Evolutionary conservation across 2,329 filamentous ascomycete genomes (phyloP), one percentile per base, ranked within the genome.

Genomic region (Hansfordia pulvinata): DNA sequence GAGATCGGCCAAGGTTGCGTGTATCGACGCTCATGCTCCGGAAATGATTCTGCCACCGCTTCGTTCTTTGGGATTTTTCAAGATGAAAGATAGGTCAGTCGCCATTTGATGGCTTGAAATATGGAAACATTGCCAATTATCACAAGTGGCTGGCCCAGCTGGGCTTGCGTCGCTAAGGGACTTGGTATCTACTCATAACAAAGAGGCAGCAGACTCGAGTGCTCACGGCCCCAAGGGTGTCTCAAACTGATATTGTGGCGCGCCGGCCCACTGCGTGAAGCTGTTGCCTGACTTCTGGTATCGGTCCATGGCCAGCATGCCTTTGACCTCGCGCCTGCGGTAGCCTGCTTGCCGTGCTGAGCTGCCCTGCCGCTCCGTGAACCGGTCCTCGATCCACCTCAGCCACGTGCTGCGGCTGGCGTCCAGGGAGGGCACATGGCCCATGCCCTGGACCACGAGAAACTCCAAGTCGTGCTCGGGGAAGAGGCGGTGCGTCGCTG

Each of bases 361-460:
- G n/a, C n/a, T n/a, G n/a, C n/a, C n/a, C n/a, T n/a, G 19, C 17
- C 26, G 24, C 1, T 30, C 33, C 15, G 34, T 32, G 17, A 41
- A 40, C 14, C 39, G 32, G 11, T 37, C 36, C 14, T 38, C 26
- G 20, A 43, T 40, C 40, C 39, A 43, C 28, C 24, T 21, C 11
- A 43, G 28, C 37, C 37, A 43, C 24, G 29, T 21, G 15, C 33
- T 33, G 15, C 37, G 23, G 7, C 36, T 31, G 4, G 40, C 35
- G 15, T 39, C 30, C n/a, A 43, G 25, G 14, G 35, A 25, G 4
- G 40, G 40, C 8, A 36, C 33, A n/a, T 42, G 38, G 3, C 28
- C 26, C 10, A 34, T 35, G 5, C 40, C 38, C n/a, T 40, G 33
- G 9, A 39, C 30, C 8, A 37, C 35, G 4, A 41, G 10, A 19